Conservation (phyloP, 2,329 filamentous ascomycete species). For the Helicocarpus griseus region DNA sequence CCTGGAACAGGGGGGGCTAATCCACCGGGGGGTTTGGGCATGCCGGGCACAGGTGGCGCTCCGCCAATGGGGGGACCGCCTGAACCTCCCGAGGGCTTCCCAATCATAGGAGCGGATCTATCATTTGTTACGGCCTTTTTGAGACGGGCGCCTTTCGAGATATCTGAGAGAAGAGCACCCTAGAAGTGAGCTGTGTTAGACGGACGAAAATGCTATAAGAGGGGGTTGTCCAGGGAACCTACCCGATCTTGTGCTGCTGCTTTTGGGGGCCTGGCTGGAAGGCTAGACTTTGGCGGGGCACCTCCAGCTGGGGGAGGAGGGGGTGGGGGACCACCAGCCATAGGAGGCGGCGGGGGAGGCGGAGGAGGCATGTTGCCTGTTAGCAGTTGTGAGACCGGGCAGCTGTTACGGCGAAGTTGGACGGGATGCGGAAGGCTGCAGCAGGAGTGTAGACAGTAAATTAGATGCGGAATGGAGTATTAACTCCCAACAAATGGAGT, state of each 20-base stretch:
- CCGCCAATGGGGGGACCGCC: slow-evolving; percentile 57
- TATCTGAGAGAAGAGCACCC: slow-evolving; percentile 82
- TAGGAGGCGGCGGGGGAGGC: slow-evolving; percentile 57
- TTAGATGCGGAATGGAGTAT: background rate
- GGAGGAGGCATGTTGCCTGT: slow-evolving; percentile 37
- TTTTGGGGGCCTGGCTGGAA: slow-evolving; percentile 50
- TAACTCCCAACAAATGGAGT: background rate
- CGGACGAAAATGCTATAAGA: background rate
- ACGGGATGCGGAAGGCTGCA: background rate
- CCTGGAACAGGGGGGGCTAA: slow-evolving; percentile 63
- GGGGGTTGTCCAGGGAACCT: slow-evolving; percentile 27
- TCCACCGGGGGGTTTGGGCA: slow-evolving; percentile 49
- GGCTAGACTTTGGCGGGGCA: slow-evolving; percentile 29
- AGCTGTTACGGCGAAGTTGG: slow-evolving; percentile 1
- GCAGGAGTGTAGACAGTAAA: background rate
- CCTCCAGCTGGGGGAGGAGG: slow-evolving; percentile 57
- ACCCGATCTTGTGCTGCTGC: slow-evolving; percentile 52
- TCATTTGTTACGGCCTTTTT: slow-evolving; percentile 90
- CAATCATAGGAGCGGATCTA: slow-evolving; percentile 69
- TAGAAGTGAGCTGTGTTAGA: slow-evolving; percentile 30
- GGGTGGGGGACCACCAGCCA: slow-evolving; percentile 48
- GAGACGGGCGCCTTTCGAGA: slow-evolving; percentile 66
- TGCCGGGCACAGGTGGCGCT: slow-evolving; percentile 69
- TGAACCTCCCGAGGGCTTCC: slow-evolving; percentile 45
- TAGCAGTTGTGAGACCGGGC: slow-evolving; percentile 1